Conservation (phyloP, 371 early-diverging fungal species). For the Haplosporangium sp. region DNA sequence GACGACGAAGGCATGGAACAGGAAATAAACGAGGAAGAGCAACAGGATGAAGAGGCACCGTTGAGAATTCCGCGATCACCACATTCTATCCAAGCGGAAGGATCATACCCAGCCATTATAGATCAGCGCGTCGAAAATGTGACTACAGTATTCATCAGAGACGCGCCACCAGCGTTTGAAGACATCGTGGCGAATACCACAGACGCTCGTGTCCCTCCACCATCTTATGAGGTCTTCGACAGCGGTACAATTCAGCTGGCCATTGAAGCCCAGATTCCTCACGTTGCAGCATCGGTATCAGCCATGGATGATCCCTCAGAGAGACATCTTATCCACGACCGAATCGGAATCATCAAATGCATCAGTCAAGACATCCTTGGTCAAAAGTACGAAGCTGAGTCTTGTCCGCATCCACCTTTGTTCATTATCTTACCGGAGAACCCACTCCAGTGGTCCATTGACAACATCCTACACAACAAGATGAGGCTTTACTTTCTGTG, state of each 20-base stretch:
- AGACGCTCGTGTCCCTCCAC: slow-evolving; percentile 3
- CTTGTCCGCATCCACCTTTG: slow-evolving; percentile 42
- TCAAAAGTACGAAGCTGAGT: slow-evolving; percentile 30
- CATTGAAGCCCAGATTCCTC: too few species aligned
- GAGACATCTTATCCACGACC: slow-evolving; percentile 19
- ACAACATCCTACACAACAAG: slow-evolving; percentile 44
- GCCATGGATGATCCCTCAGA: slow-evolving; percentile 28
- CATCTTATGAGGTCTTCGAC: slow-evolving; percentile 24
- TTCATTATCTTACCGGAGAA: slow-evolving; percentile 44
- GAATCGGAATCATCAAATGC: slow-evolving; percentile 27
- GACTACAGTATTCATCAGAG: not conserved
- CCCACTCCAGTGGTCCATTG: slow-evolving; percentile 28
- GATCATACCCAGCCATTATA: too few species aligned
- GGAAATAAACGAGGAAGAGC: slow-evolving; percentile 5
- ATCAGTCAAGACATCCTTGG: slow-evolving; percentile 20
- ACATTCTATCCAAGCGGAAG: not conserved
- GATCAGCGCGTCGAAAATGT: too few species aligned
- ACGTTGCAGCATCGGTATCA: not conserved
- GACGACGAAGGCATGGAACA: slow-evolving; percentile 1
- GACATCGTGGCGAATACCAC: not conserved
- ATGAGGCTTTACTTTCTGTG: slow-evolving; percentile 49
- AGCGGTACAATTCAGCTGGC: not conserved
- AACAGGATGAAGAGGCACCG: not conserved
- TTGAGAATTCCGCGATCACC: not conserved
- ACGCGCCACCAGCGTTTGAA: slow-evolving; percentile 14